These are phyloP conservation scores for Entomophthora muscae DNA, from an alignment of 371 early-diverging fungal genomes.

Conservation along the genomic window DNA sequence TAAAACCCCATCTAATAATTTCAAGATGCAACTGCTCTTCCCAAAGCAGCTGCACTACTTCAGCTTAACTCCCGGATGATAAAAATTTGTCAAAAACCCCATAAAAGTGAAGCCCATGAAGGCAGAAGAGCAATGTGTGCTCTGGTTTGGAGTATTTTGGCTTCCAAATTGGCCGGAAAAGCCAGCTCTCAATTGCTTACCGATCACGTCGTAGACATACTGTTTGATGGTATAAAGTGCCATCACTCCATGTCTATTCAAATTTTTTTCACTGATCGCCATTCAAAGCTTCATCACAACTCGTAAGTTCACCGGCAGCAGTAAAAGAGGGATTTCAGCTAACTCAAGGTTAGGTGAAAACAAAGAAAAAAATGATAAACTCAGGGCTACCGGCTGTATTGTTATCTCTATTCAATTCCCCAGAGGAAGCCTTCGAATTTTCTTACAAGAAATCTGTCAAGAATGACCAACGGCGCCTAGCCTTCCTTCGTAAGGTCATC, in stretches of 20 bases:
- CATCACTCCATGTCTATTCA: neutral
- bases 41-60: neutral
- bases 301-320: neutral
- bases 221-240: neutral
- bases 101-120: neutral
- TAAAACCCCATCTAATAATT: neutral
- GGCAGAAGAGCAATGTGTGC: neutral
- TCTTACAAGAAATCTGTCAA: neutral
- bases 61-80: neutral
- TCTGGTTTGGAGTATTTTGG: neutral
- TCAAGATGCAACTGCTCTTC: neutral
- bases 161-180: neutral
- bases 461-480: neutral
- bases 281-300: neutral
- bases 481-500: neutral
- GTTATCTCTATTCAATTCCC: neutral
- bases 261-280: neutral
- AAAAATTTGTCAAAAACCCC: neutral
- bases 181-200: neutral
- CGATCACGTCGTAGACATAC: neutral
- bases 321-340: no score
- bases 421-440: neutral
- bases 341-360: neutral
- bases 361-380: neutral
- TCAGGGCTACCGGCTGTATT: neutral